These are phyloP conservation scores for Westerdykella sp. DNA, from an alignment of 2,329 filamentous ascomycete genomes.

Conservation along the genomic window DNA sequence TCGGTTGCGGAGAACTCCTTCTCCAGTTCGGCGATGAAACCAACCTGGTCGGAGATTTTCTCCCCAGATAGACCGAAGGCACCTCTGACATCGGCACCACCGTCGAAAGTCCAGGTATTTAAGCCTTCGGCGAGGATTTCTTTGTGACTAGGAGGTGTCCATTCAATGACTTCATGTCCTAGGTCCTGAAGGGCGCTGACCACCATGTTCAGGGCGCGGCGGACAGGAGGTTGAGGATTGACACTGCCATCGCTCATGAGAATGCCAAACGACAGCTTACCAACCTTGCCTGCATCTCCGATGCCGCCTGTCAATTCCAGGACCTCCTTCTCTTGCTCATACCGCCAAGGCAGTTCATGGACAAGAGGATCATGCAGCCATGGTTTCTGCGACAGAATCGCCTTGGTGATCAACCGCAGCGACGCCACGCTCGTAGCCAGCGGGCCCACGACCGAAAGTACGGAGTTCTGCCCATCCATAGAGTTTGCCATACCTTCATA, in stretches of 20 bases:
- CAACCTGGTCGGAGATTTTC: slow-evolving; percentile 23
- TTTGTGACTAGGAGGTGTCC: slow-evolving; percentile 23
- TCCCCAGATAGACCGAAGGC: slow-evolving; percentile 33
- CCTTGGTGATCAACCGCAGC: slow-evolving; percentile 51
- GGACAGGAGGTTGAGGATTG: slow-evolving; percentile 32
- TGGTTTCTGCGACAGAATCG: slow-evolving; percentile 53
- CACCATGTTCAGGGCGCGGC: slow-evolving; percentile 27
- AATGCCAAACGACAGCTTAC: slow-evolving; percentile 30
- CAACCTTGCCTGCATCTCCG: slow-evolving; percentile 9
- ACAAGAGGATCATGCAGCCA: slow-evolving; percentile 63
- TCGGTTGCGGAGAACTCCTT: slow-evolving; percentile 21
- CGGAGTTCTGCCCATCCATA: slow-evolving; percentile 58
- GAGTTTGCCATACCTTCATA: slow-evolving; percentile 50
- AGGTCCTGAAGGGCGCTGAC: slow-evolving; percentile 16
- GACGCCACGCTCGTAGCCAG: slow-evolving; percentile 52
- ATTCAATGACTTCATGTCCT: slow-evolving; percentile 27
- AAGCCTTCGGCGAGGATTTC: slow-evolving; percentile 14
- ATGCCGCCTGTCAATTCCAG: slow-evolving; percentile 33
- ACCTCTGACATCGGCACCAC: slow-evolving; percentile 22
- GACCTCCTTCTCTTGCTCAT: slow-evolving; percentile 33
- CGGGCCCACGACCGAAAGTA: slow-evolving; percentile 59
- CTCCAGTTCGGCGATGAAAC: slow-evolving; percentile 8
- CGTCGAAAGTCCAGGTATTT: slow-evolving; percentile 29
- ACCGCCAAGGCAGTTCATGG: slow-evolving; percentile 60
- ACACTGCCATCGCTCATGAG: slow-evolving; percentile 31